phyloP scores from a whole-genome alignment of 2,329 filamentous ascomycete genomes.

The Mariannaea elegans region DNA sequence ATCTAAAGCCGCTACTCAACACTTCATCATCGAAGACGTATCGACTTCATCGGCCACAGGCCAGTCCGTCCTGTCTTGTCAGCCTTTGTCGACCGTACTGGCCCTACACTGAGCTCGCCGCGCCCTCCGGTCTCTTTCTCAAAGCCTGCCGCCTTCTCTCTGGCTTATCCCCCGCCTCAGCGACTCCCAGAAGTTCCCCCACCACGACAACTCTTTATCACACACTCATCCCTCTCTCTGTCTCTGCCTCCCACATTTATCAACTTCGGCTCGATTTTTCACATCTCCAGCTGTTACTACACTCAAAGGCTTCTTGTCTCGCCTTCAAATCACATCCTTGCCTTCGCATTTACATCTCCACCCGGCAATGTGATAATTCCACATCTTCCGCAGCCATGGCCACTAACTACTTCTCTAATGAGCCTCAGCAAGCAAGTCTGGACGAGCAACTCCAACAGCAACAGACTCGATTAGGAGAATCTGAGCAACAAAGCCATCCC shows the following conservation, averaged over 20 bases:
- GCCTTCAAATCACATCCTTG: not conserved
- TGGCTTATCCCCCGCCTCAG: not conserved
- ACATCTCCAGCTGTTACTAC: not conserved
- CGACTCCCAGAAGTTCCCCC: not conserved
- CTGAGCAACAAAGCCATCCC: not conserved
- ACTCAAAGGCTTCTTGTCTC: too few species aligned
- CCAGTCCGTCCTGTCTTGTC: not conserved
- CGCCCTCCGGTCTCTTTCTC: too few species aligned
- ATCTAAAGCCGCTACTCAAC: slow-evolving; percentile 1
- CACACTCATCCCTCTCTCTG: too few species aligned
- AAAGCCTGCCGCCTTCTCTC: too few species aligned
- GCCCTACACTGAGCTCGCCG: not conserved
- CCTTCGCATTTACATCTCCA: not conserved
- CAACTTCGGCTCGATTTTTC: too few species aligned
- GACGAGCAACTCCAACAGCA: slow-evolving; percentile 1
- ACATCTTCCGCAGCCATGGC: not conserved
- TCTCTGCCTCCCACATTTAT: too few species aligned
- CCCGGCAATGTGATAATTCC: slow-evolving; percentile 9
- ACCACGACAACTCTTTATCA: not conserved
- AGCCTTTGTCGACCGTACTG: not conserved
- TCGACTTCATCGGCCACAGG: not conserved
- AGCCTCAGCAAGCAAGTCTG: not conserved
- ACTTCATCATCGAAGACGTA: slow-evolving; percentile 4
- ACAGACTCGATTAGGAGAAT: not conserved
- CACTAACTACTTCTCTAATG: not conserved